Percentiles rank a stretch among this genome's conserved stretches.
Conservation (phyloP, 1,284 basidiomycete species). For the Ganoderma lingzhi region DNA sequence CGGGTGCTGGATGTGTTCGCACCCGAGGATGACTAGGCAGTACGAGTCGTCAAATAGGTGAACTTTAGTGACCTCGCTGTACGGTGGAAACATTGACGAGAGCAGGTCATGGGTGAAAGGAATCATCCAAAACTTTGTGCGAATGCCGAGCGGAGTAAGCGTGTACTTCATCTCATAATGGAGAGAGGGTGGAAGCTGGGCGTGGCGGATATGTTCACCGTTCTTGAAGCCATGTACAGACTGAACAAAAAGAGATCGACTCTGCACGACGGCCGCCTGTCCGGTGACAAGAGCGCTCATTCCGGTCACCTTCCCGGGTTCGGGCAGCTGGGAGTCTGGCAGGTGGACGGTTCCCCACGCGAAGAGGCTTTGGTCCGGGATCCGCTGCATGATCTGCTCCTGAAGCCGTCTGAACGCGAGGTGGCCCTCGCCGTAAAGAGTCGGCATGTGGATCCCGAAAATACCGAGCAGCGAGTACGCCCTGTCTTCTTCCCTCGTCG, state of each 20-base stretch:
- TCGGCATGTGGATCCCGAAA: conserved; percentile 21
- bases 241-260: neutral
- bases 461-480: conserved; percentile 21
- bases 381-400: conserved; percentile 20
- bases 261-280: too few relatives aligned
- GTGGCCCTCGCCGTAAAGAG: conserved; percentile 10
- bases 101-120: neutral
- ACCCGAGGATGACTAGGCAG: neutral
- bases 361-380: conserved; percentile 20
- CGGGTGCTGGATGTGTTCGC: neutral
- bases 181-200: neutral
- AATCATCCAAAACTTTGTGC: neutral
- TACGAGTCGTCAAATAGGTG: too few relatives aligned
- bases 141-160: neutral
- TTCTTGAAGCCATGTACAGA: neutral
- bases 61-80: too few relatives aligned
- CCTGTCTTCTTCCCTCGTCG: conserved; percentile 11
- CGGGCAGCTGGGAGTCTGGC: neutral
- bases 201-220: too few relatives aligned
- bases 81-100: too few relatives aligned
- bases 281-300: too few relatives aligned
- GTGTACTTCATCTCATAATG: neutral
- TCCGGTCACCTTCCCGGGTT: too few relatives aligned
- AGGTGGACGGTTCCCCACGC: conserved; percentile 9
- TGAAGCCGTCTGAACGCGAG: conserved; percentile 14